Evolutionary conservation across 495 filamentous ascomycete genomes (phyloP).

Genomic region (Pseudomonodictys pantanalensis): DNA sequence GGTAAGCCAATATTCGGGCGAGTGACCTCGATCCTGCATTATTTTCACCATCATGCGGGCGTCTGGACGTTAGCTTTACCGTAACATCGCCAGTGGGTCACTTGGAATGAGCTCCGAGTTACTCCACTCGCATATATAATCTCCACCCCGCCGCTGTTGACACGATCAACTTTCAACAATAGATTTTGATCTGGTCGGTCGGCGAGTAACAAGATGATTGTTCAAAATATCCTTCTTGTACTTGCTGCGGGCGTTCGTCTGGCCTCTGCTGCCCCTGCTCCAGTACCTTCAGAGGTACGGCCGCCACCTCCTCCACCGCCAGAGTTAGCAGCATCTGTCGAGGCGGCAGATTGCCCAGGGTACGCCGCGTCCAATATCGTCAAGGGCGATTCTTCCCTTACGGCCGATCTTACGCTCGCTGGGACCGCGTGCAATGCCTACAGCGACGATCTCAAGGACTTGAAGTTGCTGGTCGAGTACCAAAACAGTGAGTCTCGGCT

Average conservation of each 20-base stretch:
- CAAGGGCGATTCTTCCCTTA: conserved; percentile 46
- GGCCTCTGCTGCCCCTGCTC: not conserved
- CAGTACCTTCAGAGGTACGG: not conserved
- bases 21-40: not conserved
- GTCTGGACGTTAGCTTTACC: not conserved
- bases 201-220: not conserved
- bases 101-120: not conserved
- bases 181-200: not conserved
- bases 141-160: not conserved
- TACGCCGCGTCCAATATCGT: conserved; percentile 66
- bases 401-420: conserved; percentile 65
- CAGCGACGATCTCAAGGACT: conserved; percentile 62
- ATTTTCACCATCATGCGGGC: conserved; percentile 1
- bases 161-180: not conserved
- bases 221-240: not conserved
- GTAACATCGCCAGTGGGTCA: no score
- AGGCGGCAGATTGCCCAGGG: conserved; percentile 56
- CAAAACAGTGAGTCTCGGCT: conserved; percentile 60
- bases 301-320: not conserved
- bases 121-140: not conserved
- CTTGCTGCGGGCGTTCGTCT: not conserved
- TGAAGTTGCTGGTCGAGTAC: conserved; percentile 71
- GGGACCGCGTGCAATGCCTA: conserved; percentile 69
- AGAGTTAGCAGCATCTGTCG: not conserved
- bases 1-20: not conserved